Percentiles rank a stretch among this genome's conserved stretches.
Conservation (phyloP, 352 stramenopile genomes). For the Phytophthora podocarpi region DNA sequence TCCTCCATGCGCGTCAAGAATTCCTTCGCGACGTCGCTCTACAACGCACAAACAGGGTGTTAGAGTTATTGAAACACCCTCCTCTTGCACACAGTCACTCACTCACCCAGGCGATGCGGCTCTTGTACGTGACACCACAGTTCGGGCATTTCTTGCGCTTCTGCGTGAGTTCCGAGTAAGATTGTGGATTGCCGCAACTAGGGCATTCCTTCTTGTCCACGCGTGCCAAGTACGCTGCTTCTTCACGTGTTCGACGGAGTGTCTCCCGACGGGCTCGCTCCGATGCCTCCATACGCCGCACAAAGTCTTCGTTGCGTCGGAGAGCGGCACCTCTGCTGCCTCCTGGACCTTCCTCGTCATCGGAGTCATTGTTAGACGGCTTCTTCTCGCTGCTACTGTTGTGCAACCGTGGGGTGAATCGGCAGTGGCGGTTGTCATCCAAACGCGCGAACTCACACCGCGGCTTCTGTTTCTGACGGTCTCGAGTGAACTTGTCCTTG, state of each 20-base stretch:
- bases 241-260: conserved; percentile 63
- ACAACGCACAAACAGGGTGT: background rate
- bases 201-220: conserved; percentile 85
- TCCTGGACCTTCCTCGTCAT: conserved; percentile 44
- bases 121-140: conserved; percentile 71
- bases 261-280: conserved; percentile 63
- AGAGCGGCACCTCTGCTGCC: conserved; percentile 21
- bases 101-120: conserved; percentile 68
- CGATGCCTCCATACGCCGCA: conserved; percentile 74
- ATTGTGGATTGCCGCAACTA: conserved; percentile 72
- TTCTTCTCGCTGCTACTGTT: conserved; percentile 27
- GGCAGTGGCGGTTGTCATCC: conserved; percentile 64
- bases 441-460: conserved; percentile 51
- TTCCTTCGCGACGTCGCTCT: conserved; percentile 64
- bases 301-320: conserved; percentile 58
- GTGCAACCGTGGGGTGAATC: conserved; percentile 53
- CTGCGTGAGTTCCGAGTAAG: conserved; percentile 75
- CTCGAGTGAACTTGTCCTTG: conserved; percentile 45
- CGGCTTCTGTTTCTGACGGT: conserved; percentile 37
- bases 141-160: conserved; percentile 86
- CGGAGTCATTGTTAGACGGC: conserved; percentile 34
- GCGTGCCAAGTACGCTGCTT: conserved; percentile 54
- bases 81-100: background rate
- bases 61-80: background rate
- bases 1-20: conserved; percentile 67